Conservation (phyloP, 306 rosid genomes). For the Trifolium pratense region DNA sequence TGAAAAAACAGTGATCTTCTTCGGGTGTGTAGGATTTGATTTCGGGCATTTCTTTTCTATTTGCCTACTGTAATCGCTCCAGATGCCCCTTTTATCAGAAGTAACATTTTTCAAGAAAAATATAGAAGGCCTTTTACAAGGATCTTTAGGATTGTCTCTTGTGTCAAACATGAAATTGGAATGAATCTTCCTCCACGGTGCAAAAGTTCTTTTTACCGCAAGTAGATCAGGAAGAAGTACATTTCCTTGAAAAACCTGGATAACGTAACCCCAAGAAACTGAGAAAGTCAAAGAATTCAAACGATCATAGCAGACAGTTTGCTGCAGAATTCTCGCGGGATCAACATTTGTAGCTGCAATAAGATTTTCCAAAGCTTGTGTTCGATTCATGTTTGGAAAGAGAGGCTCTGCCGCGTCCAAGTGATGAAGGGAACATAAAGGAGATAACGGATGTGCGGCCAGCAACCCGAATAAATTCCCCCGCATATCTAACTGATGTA, state of each 20-base stretch:
- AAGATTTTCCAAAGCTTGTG: conserved; percentile 73
- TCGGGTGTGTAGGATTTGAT: conserved; percentile 51
- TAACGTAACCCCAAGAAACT: conserved; percentile 81
- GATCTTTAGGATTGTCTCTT: conserved; percentile 71
- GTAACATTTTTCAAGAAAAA: conserved; percentile 62
- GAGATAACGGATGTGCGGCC: conserved; percentile 84
- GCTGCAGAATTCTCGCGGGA: conserved; percentile 81
- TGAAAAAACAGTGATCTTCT: conserved; percentile 59
- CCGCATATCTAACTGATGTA: conserved; percentile 81
- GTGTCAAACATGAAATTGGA: conserved; percentile 65
- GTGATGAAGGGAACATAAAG: conserved; percentile 88
- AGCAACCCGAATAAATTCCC: conserved; percentile 84
- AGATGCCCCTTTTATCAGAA: conserved; percentile 51
- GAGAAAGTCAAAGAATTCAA: conserved; percentile 70
- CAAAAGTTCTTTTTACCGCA: conserved; percentile 66
- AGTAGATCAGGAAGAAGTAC: conserved; percentile 76
- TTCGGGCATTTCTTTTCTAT: conserved; percentile 52
- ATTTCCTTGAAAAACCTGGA: conserved; percentile 76
- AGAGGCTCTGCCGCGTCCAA: conserved; percentile 76
- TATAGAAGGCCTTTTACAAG: conserved; percentile 69
- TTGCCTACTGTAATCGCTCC: conserved; percentile 64
- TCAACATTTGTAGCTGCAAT: conserved; percentile 71
- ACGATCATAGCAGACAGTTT: conserved; percentile 78
- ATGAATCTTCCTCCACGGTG: conserved; percentile 68
- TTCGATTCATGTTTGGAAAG: conserved; percentile 67